Percentiles rank a stretch among this genome's conserved stretches.
Evolutionary conservation across 805 yeast species (phyloP).

Genomic region (Pichia phayaonensis): DNA sequence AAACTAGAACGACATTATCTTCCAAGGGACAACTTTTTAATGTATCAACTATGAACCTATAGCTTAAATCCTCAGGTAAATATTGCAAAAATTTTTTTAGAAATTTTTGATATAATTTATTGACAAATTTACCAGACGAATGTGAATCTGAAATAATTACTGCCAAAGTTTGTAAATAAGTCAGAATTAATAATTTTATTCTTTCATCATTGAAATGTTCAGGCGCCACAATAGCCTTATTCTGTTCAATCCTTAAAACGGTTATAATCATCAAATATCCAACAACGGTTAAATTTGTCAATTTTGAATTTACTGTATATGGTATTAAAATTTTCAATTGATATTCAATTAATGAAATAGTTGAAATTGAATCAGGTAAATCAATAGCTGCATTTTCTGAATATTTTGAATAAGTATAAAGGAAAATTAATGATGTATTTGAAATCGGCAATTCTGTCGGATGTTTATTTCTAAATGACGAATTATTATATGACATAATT

Average conservation of each 20-base stretch:
- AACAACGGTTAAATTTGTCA: conserved; percentile 14
- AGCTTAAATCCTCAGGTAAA: conserved; percentile 49
- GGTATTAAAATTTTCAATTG: conserved; percentile 38
- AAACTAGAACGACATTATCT: conserved; percentile 48
- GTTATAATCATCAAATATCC: conserved; percentile 15
- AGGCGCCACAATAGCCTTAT: background rate
- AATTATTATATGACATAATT: conserved; percentile 36
- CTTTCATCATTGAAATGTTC: background rate
- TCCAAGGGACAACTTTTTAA: conserved; percentile 50
- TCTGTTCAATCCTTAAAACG: background rate
- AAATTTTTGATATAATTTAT: conserved; percentile 44
- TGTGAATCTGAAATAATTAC: conserved; percentile 14
- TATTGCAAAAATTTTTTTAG: conserved; percentile 55
- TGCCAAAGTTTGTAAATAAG: conserved; percentile 21
- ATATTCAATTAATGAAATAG: conserved; percentile 30
- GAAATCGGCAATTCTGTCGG: conserved; percentile 14
- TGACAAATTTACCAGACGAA: conserved; percentile 10
- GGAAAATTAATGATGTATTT: conserved; percentile 4
- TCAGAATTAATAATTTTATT: conserved; percentile 9
- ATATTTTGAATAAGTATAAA: conserved; percentile 20
- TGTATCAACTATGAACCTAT: conserved; percentile 55
- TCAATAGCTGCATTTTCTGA: conserved; percentile 9
- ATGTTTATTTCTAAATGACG: conserved; percentile 8
- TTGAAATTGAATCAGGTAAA: conserved; percentile 5
- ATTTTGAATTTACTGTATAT: conserved; percentile 19